Evolutionary conservation across 768 basidiomycete genomes (phyloP).

Genomic region (Neoboletus subvelutipes): DNA sequence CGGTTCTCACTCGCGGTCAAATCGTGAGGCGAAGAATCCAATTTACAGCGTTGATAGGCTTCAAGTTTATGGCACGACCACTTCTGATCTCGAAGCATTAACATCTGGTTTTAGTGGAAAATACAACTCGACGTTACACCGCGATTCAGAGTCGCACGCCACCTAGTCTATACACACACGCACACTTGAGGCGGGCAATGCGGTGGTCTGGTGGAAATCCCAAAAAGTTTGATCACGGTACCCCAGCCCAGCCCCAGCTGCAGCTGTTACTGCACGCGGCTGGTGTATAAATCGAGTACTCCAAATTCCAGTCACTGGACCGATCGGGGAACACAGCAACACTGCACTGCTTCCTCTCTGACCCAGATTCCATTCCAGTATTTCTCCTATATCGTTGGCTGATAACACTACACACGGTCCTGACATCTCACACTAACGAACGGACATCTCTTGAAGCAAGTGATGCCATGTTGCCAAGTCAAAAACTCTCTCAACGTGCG

Average conservation of each 20-base stretch:
- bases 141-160: too few relatives aligned
- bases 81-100: background rate
- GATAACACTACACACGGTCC: too few relatives aligned
- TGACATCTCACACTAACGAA: background rate
- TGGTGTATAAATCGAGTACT: background rate
- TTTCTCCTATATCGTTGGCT: too few relatives aligned
- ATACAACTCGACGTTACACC: too few relatives aligned
- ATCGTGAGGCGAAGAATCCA: background rate
- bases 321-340: background rate
- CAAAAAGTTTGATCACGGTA: background rate
- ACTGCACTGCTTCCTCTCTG: too few relatives aligned
- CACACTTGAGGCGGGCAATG: too few relatives aligned
- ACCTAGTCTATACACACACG: background rate
- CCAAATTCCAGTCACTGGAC: background rate
- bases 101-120: background rate
- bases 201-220: too few relatives aligned
- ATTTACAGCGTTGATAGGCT: background rate
- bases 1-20: background rate
- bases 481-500: too few relatives aligned
- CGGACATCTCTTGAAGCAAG: background rate
- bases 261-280: background rate
- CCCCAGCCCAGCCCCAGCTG: too few relatives aligned
- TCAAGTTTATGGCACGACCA: background rate
- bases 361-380: background rate
- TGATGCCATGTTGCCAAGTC: too few relatives aligned